Percentiles rank a stretch among this genome's conserved stretches.
These are phyloP conservation scores for Marasmius oreades DNA, from an alignment of 1,284 basidiomycete genomes.

Conservation along the genomic window DNA sequence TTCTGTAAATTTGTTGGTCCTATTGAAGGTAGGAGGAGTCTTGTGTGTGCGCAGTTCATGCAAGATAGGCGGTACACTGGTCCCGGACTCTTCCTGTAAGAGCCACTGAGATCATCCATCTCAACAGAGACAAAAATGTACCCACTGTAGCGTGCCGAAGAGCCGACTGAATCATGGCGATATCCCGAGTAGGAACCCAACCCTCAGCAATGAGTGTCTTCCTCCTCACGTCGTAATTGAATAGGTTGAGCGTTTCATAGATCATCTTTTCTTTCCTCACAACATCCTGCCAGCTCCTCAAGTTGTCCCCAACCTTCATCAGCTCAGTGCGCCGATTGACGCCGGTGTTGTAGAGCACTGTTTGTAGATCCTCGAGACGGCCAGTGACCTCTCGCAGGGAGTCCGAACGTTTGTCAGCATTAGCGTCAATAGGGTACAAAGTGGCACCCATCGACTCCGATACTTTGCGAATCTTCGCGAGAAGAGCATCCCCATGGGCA, in stretches of 20 bases:
- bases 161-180: constrained; percentile 83
- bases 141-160: constrained; percentile 88
- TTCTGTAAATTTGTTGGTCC: constrained; percentile 96
- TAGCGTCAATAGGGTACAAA: constrained; percentile 93
- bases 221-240: constrained; percentile 90
- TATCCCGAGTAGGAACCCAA: constrained; percentile 94
- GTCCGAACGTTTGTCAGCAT: constrained; percentile 88
- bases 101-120: constrained; percentile 1
- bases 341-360: constrained; percentile 89
- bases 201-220: constrained; percentile 98
- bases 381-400: constrained; percentile 86
- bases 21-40: constrained; percentile 93
- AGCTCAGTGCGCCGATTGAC: constrained; percentile 84
- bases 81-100: constrained; percentile 85
- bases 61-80: constrained; percentile 88
- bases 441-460: constrained; percentile 98
- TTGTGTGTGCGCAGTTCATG: constrained; percentile 89
- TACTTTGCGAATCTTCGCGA: constrained; percentile 97
- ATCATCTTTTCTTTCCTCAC: constrained; percentile 95
- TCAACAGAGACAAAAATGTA: constrained; percentile 14
- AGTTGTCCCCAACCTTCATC: constrained; percentile 79
- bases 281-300: constrained; percentile 92
- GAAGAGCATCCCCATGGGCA: constrained; percentile 90
- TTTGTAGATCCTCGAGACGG: constrained; percentile 91
- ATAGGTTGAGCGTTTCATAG: constrained; percentile 91